Percentiles rank a stretch among this genome's conserved stretches.
Conservation (phyloP, 169 alveolate species). For the Plasmodium adleri region DNA sequence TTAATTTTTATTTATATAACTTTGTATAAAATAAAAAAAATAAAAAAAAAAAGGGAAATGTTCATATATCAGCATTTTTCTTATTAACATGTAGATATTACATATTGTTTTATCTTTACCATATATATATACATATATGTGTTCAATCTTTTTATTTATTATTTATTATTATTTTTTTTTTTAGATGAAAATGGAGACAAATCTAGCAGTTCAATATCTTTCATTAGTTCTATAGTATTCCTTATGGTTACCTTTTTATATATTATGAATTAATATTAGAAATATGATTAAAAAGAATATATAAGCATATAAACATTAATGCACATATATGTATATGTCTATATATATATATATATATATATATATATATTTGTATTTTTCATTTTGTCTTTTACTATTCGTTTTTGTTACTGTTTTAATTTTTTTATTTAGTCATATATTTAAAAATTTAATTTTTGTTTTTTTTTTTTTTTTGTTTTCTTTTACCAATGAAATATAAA, state of each 20-base stretch:
- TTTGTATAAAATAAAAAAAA: no score
- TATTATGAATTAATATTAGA: slow-evolving; percentile 6
- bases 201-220: slow-evolving; percentile 32
- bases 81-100: background rate
- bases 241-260: slow-evolving; percentile 13
- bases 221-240: slow-evolving; percentile 32
- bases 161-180: slow-evolving; percentile 4
- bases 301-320: background rate
- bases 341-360: slow-evolving; percentile 12
- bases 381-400: background rate
- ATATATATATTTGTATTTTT: slow-evolving; percentile 6
- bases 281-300: slow-evolving; percentile 1
- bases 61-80: background rate
- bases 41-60: no score
- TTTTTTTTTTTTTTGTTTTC: no score
- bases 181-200: slow-evolving; percentile 31
- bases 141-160: background rate
- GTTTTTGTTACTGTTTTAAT: slow-evolving; percentile 1
- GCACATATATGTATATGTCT: slow-evolving; percentile 12
- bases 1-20: background rate
- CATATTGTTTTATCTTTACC: background rate
- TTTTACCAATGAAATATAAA: no score
- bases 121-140: background rate
- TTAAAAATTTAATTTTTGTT: no score
- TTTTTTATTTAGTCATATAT: background rate